Evolutionary conservation across 2,329 filamentous ascomycete species (phyloP).

Genomic region (Pseudohalonectria lignicola): DNA sequence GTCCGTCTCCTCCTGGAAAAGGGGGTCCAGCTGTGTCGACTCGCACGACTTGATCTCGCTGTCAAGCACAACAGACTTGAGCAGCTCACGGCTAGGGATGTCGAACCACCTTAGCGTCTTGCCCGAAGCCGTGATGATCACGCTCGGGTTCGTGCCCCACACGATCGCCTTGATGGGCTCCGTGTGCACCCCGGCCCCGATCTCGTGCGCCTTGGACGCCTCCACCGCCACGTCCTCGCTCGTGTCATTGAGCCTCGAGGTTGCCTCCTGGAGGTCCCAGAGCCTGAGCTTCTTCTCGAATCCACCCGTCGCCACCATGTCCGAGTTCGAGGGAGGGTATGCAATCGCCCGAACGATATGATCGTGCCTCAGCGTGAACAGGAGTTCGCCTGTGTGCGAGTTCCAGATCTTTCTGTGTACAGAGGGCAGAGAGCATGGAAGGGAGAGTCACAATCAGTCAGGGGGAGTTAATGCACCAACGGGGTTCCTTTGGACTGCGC

Average conservation of each 20-base stretch:
- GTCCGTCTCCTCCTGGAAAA: conserved; percentile 46
- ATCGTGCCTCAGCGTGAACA: conserved; percentile 79
- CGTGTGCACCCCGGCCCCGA: conserved; percentile 72
- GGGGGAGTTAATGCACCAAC: too few species aligned
- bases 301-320: conserved; percentile 86
- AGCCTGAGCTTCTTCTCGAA: conserved; percentile 95
- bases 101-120: conserved; percentile 95
- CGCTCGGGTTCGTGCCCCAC: conserved; percentile 81
- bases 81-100: conserved; percentile 61
- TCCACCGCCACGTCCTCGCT: conserved; percentile 34
- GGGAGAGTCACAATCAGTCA: background rate
- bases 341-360: conserved; percentile 94
- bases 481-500: too few species aligned
- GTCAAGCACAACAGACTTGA: conserved; percentile 69
- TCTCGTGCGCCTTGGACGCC: conserved; percentile 65
- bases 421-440: background rate
- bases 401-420: conserved; percentile 84
- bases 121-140: conserved; percentile 83
- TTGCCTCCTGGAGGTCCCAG: conserved; percentile 56
- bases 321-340: conserved; percentile 70
- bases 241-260: conserved; percentile 17
- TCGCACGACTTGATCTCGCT: conserved; percentile 88
- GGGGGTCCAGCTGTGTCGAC: conserved; percentile 57
- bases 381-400: conserved; percentile 81
- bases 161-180: conserved; percentile 93